These are phyloP conservation scores for Fusarium irregulare DNA, from an alignment of 2,329 filamentous ascomycete species.

Conservation along the genomic window DNA sequence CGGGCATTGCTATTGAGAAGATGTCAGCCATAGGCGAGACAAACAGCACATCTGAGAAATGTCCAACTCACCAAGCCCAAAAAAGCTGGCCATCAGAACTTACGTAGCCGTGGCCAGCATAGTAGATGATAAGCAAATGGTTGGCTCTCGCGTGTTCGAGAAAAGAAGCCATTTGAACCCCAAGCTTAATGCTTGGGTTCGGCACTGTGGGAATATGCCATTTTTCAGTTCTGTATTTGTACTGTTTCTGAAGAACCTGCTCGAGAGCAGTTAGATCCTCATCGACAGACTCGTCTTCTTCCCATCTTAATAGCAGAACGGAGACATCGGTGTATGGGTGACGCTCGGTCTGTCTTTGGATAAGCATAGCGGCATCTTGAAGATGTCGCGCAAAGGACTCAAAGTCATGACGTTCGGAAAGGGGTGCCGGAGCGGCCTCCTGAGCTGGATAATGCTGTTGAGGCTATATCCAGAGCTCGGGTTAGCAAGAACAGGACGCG, in stretches of 20 bases:
- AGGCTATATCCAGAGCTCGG: constrained; percentile 35
- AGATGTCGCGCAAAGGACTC: constrained; percentile 75
- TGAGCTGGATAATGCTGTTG: constrained; percentile 53
- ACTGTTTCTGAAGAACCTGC: constrained; percentile 67
- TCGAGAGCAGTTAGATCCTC: constrained; percentile 66
- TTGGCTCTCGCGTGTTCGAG: constrained; percentile 68
- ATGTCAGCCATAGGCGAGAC: constrained; percentile 56
- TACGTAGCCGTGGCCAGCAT: constrained; percentile 70
- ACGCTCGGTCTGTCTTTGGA: constrained; percentile 71
- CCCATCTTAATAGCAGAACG: constrained; percentile 71
- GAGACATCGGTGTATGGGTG: constrained; percentile 68
- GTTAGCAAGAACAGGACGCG: constrained; percentile 37
- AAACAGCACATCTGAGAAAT: constrained; percentile 31
- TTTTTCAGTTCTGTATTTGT: constrained; percentile 69
- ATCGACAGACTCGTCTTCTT: constrained; percentile 67
- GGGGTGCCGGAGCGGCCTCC: constrained; percentile 54
- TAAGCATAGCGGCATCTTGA: constrained; percentile 75
- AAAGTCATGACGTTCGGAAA: constrained; percentile 68
- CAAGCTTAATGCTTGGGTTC: constrained; percentile 70
- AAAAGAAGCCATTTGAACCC: constrained; percentile 69
- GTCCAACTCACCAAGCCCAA: constrained; percentile 71
- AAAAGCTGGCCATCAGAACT: constrained; percentile 71
- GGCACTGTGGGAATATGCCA: constrained; percentile 70
- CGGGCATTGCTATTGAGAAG: constrained; percentile 61
- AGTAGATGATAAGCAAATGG: constrained; percentile 73